Conservation (phyloP, 139 green algal species). For the Chlorella sp. region DNA sequence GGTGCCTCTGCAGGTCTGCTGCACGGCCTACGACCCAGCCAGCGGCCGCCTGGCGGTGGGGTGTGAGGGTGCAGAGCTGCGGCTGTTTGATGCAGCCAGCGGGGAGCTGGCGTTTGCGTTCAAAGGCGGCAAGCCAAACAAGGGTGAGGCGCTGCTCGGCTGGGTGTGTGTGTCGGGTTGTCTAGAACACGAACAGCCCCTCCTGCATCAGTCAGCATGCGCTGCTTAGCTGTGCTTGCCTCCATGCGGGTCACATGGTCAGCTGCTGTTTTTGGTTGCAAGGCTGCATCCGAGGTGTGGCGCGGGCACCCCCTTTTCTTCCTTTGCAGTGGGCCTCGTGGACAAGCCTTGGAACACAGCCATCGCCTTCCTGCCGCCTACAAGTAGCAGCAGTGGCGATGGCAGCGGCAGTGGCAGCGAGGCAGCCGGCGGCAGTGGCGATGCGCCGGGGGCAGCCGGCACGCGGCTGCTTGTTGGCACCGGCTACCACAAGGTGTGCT, state of each 20-base stretch:
- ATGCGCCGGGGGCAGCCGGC: background rate
- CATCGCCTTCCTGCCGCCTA: conserved; percentile 24
- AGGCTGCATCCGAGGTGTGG: too few species aligned
- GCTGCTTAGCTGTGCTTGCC: background rate
- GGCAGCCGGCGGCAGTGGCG: background rate
- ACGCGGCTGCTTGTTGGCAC: conserved; percentile 45
- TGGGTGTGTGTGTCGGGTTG: too few species aligned
- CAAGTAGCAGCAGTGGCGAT: background rate
- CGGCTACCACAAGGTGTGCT: conserved; percentile 44
- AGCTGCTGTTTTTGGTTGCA: background rate
- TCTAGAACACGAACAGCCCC: too few species aligned
- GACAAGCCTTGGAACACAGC: conserved; percentile 48
- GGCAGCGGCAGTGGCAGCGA: background rate
- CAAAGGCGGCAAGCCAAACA: conserved; percentile 56
- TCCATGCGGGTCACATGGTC: background rate
- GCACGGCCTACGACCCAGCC: conserved; percentile 31
- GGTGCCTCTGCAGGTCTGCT: conserved; percentile 24
- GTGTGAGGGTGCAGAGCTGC: conserved; percentile 46
- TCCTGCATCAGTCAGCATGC: background rate
- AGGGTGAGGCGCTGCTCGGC: too few species aligned
- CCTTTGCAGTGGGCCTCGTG: conserved; percentile 41
- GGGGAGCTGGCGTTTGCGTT: conserved; percentile 39
- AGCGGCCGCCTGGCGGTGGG: conserved; percentile 44
- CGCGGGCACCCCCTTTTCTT: background rate
- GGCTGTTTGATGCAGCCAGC: conserved; percentile 38